These are phyloP conservation scores for Centaurea solstitialis DNA, from an alignment of 129 eudicot species.

Conservation along the genomic window DNA sequence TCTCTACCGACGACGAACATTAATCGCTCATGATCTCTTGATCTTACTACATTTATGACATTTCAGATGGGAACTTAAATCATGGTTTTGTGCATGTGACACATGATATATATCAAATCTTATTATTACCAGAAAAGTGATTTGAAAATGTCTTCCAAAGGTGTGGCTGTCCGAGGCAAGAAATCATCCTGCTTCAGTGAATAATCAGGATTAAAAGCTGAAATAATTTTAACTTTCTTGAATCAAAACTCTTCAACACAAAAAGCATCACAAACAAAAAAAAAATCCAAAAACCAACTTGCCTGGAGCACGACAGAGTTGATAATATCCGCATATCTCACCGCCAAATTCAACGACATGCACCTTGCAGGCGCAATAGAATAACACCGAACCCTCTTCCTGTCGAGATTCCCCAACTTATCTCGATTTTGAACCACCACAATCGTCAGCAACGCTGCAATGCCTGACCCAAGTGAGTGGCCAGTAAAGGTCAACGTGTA, in stretches of 20 bases:
- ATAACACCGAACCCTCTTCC: conserved; percentile 76
- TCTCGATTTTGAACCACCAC: conserved; percentile 74
- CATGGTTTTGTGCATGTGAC: background rate
- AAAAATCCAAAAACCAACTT: conserved; percentile 17
- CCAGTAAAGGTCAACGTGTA: conserved; percentile 85
- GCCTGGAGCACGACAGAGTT: conserved; percentile 95
- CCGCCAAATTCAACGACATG: conserved; percentile 89
- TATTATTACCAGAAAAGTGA: conserved; percentile 82
- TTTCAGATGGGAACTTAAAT: background rate
- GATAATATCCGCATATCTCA: conserved; percentile 91
- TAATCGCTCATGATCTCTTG: background rate
- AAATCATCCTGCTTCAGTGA: conserved; percentile 83
- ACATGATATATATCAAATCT: background rate
- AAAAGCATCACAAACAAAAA: background rate
- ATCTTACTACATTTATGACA: background rate
- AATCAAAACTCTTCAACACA: background rate
- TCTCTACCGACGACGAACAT: background rate
- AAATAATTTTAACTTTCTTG: background rate
- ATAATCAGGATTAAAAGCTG: background rate
- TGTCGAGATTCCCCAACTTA: conserved; percentile 66
- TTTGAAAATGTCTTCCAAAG: conserved; percentile 98
- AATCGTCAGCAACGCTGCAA: conserved; percentile 77
- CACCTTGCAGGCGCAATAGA: conserved; percentile 97
- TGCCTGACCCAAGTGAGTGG: conserved; percentile 95
- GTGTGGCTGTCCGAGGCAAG: conserved; percentile 98